phyloP scores from a whole-genome alignment of 371 early-diverging fungal species.

The Mucor piriformis region DNA sequence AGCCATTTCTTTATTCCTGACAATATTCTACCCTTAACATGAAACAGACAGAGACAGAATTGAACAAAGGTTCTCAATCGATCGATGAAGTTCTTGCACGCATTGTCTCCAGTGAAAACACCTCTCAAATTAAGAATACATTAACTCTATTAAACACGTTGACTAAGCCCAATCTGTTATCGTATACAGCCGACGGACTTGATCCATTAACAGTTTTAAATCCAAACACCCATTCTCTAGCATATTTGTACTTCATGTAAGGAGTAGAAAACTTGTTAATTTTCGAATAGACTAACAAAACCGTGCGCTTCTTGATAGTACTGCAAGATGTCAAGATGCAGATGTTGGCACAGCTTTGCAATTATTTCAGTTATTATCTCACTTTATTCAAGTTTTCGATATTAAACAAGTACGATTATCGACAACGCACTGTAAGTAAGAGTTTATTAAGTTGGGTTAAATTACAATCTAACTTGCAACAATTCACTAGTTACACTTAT shows the following conservation, averaged over 20 bases:
- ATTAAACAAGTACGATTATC: slow-evolving; percentile 43
- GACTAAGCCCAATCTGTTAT: slow-evolving; percentile 32
- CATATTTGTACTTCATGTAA: slow-evolving; percentile 67
- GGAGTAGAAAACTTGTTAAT: neutral
- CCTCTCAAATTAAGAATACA: slow-evolving; percentile 4
- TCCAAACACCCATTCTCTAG: slow-evolving; percentile 55
- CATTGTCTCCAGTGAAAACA: slow-evolving; percentile 31
- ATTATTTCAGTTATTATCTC: slow-evolving; percentile 29
- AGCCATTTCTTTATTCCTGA: neutral
- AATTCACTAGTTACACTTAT: slow-evolving; percentile 39
- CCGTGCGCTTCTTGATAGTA: slow-evolving; percentile 25
- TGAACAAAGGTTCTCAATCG: neutral
- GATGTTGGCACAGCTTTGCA: slow-evolving; percentile 31
- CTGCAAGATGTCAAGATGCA: slow-evolving; percentile 43
- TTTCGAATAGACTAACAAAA: neutral
- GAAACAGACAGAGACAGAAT: slow-evolving; percentile 5
- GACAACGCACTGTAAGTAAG: slow-evolving; percentile 46
- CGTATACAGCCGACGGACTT: slow-evolving; percentile 37
- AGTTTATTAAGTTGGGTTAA: neutral
- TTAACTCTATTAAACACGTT: slow-evolving; percentile 37
- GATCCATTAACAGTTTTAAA: slow-evolving; percentile 66
- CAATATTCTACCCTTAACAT: neutral
- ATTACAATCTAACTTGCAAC: neutral
- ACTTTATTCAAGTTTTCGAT: slow-evolving; percentile 56
- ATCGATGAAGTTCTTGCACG: slow-evolving; percentile 50